phyloP scores from a whole-genome alignment of 345 rosid species.

The Syzygium aromaticum region DNA sequence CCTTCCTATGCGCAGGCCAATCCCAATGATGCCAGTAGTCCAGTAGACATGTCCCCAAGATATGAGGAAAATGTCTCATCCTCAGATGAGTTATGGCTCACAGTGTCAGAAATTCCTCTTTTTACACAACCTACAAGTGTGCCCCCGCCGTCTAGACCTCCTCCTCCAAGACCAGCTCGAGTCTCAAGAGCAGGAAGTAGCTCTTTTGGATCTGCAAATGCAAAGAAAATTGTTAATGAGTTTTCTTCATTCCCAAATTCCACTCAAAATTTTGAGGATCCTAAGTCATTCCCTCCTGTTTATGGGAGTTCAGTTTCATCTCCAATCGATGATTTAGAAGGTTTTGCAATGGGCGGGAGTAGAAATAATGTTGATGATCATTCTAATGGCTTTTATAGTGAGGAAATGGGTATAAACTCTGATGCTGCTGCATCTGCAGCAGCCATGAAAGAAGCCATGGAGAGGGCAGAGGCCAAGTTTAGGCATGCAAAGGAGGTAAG shows the following conservation, averaged over 20 bases:
- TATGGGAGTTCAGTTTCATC: constrained; percentile 18
- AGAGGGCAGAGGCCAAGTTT: constrained; percentile 93
- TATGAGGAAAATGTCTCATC: constrained; percentile 47
- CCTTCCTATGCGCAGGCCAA: constrained; percentile 25
- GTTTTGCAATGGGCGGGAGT: constrained; percentile 47
- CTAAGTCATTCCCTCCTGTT: constrained; percentile 27
- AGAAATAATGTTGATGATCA: constrained; percentile 33
- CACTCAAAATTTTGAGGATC: constrained; percentile 31
- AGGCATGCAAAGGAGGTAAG: constrained; percentile 76
- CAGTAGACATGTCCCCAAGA: constrained; percentile 23
- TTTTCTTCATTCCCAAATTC: constrained; percentile 41
- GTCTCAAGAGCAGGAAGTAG: constrained; percentile 23
- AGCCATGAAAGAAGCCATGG: constrained; percentile 98
- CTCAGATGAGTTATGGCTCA: constrained; percentile 78
- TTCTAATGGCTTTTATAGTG: constrained; percentile 35
- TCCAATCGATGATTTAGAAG: constrained; percentile 73
- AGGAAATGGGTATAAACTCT: constrained; percentile 48
- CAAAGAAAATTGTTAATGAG: constrained; percentile 42
- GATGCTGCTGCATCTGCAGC: constrained; percentile 91
- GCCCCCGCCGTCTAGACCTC: constrained; percentile 97
- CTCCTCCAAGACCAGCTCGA: constrained; percentile 87
- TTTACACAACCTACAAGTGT: constrained; percentile 73
- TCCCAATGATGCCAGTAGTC: constrained; percentile 27
- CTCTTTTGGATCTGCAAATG: constrained; percentile 29
- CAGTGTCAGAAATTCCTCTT: constrained; percentile 90